Percentiles rank a stretch among this genome's conserved stretches.
phyloP scores from a whole-genome alignment of 805 yeast genomes.

The Candida dajiaensis region DNA sequence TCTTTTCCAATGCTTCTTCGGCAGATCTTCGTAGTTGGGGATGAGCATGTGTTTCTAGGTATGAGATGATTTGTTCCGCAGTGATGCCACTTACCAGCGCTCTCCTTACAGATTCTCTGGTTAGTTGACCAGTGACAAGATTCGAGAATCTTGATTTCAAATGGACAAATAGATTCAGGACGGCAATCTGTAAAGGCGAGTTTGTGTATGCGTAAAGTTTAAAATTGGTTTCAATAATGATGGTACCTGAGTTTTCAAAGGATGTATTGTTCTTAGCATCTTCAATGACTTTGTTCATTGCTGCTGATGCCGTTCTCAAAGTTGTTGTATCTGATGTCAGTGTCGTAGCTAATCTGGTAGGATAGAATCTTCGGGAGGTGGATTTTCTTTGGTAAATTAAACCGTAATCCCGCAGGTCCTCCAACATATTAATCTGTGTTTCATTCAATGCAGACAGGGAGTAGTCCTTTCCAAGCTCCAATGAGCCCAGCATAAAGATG shows the following conservation, averaged over 20 bases:
- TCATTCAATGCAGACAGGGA: slow-evolving; percentile 62
- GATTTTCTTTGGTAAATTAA: slow-evolving; percentile 66
- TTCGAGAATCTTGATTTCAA: slow-evolving; percentile 80
- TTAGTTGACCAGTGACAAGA: slow-evolving; percentile 89
- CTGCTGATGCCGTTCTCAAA: slow-evolving; percentile 66
- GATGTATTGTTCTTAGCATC: slow-evolving; percentile 22
- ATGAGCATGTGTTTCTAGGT: slow-evolving; percentile 88
- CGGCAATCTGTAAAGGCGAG: slow-evolving; percentile 92
- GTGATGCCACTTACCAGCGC: slow-evolving; percentile 88
- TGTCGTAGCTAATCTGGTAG: slow-evolving; percentile 86
- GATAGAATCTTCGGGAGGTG: slow-evolving; percentile 65
- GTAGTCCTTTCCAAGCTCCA: slow-evolving; percentile 87
- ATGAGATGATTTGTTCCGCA: slow-evolving; percentile 88
- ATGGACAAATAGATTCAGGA: slow-evolving; percentile 82
- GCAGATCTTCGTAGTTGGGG: slow-evolving; percentile 80
- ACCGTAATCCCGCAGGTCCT: slow-evolving; percentile 88
- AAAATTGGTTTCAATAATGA: slow-evolving; percentile 90
- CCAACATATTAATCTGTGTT: slow-evolving; percentile 81
- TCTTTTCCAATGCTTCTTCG: slow-evolving; percentile 61
- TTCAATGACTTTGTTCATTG: slow-evolving; percentile 61
- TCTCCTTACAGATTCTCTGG: slow-evolving; percentile 83
- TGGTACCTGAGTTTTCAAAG: slow-evolving; percentile 48
- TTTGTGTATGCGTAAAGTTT: slow-evolving; percentile 89
- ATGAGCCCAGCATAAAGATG: slow-evolving; percentile 86
- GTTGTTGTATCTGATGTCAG: slow-evolving; percentile 79